Percentiles rank a stretch among this genome's conserved stretches.
phyloP scores from a whole-genome alignment of 306 rosid species.

The Fragaria nilgerrensis region DNA sequence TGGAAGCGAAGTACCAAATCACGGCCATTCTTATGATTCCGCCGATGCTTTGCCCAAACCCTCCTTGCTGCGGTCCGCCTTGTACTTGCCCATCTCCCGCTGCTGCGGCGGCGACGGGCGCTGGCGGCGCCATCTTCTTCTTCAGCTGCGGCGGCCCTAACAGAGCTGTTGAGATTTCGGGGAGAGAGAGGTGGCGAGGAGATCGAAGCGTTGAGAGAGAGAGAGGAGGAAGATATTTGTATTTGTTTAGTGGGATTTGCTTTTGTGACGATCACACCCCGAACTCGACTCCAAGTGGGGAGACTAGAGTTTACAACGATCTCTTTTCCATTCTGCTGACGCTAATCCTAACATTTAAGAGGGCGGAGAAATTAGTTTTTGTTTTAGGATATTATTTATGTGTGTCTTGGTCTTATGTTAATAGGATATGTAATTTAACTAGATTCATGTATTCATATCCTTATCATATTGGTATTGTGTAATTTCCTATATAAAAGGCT shows the following conservation, averaged over 20 bases:
- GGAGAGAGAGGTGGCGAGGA: not conserved
- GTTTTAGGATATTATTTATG: no score
- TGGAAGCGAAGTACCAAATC: slow-evolving; percentile 97
- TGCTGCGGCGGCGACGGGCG: slow-evolving; percentile 21
- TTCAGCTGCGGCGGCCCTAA: no score
- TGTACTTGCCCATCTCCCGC: slow-evolving; percentile 40
- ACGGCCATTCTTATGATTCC: slow-evolving; percentile 92
- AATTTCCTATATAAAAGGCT: no score
- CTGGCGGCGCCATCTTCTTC: slow-evolving; percentile 63
- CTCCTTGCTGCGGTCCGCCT: slow-evolving; percentile 48
- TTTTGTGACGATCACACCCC: not conserved
- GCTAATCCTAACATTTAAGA: not conserved
- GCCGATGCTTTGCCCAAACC: slow-evolving; percentile 52
- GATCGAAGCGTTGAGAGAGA: not conserved
- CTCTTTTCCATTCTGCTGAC: not conserved
- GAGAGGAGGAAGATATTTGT: not conserved
- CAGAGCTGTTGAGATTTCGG: not conserved
- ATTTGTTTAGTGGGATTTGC: not conserved
- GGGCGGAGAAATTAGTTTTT: no score
- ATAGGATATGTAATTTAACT: no score
- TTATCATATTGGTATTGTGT: no score
- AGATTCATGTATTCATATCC: no score
- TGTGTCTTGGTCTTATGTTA: no score
- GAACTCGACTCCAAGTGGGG: not conserved
- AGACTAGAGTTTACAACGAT: not conserved